These are phyloP conservation scores for Solanum pimpinellifolium DNA, from an alignment of 257 asterid species.

Conservation along the genomic window DNA sequence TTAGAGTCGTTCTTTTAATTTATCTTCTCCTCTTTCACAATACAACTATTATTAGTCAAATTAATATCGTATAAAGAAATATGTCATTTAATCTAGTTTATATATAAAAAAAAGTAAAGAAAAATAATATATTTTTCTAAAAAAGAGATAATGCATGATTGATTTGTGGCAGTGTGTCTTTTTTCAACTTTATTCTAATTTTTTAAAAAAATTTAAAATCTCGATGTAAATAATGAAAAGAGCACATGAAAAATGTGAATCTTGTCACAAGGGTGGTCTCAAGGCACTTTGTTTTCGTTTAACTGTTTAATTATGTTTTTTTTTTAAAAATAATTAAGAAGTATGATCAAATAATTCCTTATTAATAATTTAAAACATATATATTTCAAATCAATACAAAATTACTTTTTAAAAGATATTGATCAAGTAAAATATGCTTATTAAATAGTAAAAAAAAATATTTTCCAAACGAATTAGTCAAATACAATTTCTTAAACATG, in stretches of 20 bases:
- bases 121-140: too few species aligned
- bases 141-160: neutral
- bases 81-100: too few species aligned
- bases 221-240: neutral
- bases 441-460: neutral
- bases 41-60: neutral
- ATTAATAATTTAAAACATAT: neutral
- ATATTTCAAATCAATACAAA: neutral
- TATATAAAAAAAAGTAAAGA: neutral
- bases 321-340: neutral
- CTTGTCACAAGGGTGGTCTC: neutral
- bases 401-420: accelerated
- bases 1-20: neutral
- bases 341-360: neutral
- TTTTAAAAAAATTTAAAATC: neutral
- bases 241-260: neutral
- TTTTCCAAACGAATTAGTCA: neutral
- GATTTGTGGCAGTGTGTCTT: neutral
- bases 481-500: too few species aligned
- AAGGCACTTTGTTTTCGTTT: too few species aligned
- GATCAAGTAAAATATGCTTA: neutral
- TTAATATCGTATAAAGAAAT: neutral
- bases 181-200: neutral
- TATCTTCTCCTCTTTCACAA: neutral
- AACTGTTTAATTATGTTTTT: too few species aligned